Base-by-base conservation (phyloP, 148 eudicot species). In the Mesembryanthemum crystallinum region DNA sequence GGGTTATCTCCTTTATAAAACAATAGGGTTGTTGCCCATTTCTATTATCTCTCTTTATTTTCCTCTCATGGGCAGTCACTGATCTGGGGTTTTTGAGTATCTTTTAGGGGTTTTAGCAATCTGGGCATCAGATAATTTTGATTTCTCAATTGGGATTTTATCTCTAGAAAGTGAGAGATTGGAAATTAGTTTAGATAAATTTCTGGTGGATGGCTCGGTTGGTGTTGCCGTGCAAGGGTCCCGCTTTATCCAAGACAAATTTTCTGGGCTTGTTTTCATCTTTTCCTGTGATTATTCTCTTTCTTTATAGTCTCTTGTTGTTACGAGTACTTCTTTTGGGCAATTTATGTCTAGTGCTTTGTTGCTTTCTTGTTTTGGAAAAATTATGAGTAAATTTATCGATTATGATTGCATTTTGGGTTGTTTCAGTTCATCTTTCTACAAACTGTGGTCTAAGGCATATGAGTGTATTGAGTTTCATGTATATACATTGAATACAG, bases 231-330 rank as follows among this genome's bases (percentile, higher is more conserved):
- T 89, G 87, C 88, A 90, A 85, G 82, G 85, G 83, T 81, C 84
- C 86, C 24, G 81, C 78, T 73, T 82, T 92, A 29, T 84, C 90
- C 67, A 95, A 83, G 96, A 81, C 89, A 27, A 86, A 83, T 75
- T 80, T 95, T 71, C 78, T 90, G 85, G 92, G 92, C 83, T 89
- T 94, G 81, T 83, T 92, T 88, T 90, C 97, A 70, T 85, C 89
- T 62, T 73, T 87, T 82, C 94, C 87, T 84, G 98, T 94, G 98
- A 94, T 85, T 94, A 73, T 35, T 35, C 61, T 80, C 80, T 81
- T 76, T 70, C 68, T 3, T 54, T 54, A 3, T 54, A 2, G 4
- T 47, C 57, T 69, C 20, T 28, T 57, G 42, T 64, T 35, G n/a
- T n/a, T n/a, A n/a, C n/a, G n/a, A 24, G 17, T n/a, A 12, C 27